Conservation (phyloP, 2,329 filamentous ascomycete species). For the Penicillium sp. region DNA sequence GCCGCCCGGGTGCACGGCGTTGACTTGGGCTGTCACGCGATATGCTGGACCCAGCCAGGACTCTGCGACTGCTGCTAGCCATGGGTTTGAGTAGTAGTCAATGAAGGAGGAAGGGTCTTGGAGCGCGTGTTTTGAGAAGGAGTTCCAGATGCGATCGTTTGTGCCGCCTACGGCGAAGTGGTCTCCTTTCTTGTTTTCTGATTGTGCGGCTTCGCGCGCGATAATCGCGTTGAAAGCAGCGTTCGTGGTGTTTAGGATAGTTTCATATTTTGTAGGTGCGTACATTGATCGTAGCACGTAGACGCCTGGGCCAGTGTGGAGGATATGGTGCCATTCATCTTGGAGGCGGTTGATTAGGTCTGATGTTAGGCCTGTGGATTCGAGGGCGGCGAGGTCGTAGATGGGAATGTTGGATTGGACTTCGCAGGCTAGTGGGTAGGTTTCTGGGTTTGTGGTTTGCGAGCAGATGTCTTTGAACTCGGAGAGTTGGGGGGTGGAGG, state of each 20-base stretch:
- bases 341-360: slow-evolving; percentile 47
- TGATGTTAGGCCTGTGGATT: slow-evolving; percentile 29
- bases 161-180: slow-evolving; percentile 59
- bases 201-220: slow-evolving; percentile 41
- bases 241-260: slow-evolving; percentile 51
- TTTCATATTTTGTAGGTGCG: slow-evolving; percentile 32
- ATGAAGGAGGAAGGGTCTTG: slow-evolving; percentile 55
- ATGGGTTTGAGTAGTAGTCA: slow-evolving; percentile 61
- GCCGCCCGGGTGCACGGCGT: slow-evolving; percentile 61
- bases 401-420: slow-evolving; percentile 57
- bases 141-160: slow-evolving; percentile 66
- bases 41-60: slow-evolving; percentile 62
- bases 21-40: slow-evolving; percentile 62
- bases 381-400: slow-evolving; percentile 50
- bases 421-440: slow-evolving; percentile 51
- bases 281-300: slow-evolving; percentile 59
- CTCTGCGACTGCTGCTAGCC: slow-evolving; percentile 53
- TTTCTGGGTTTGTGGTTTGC: slow-evolving; percentile 34
- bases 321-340: slow-evolving; percentile 61
- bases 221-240: slow-evolving; percentile 52
- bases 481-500: slow-evolving; percentile 32
- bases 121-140: slow-evolving; percentile 61
- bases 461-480: slow-evolving; percentile 50
- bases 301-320: slow-evolving; percentile 59
- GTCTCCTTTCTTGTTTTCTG: slow-evolving; percentile 50